Base-by-base conservation (phyloP, 2,329 filamentous ascomycete genomes). In the Xylaria digitata region DNA sequence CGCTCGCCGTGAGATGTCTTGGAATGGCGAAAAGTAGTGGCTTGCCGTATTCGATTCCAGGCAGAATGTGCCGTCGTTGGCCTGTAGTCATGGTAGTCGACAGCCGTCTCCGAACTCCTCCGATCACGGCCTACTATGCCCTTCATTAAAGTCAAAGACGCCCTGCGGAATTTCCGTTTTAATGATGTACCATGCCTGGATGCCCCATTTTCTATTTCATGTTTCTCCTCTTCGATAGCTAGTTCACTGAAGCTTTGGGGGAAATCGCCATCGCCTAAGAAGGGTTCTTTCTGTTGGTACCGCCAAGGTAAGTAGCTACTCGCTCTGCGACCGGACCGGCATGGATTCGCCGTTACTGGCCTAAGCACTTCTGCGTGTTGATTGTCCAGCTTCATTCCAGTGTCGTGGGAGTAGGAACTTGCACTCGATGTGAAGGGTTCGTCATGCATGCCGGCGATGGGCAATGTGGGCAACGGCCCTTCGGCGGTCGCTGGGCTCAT, bases 101-200 rank as follows among this genome's bases (percentile, higher is more conserved):
- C 68, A 64, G 67, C 74, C 56, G 75, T 66, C 54, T 77, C 76
- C 3, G 77, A 79, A 54, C 76, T 73, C 26, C 76, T 75, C n/a
- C 81, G 79, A 63, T 75, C 72, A 32, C 84, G 81, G 45, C 84
- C 79, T 7, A 86, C 83, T 37, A 88, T 82, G 37, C 82, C 83
- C 72, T 84, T 78, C 55, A 80, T 84, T 57, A 88, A 73, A 8
- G 85, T 86, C 59, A 86, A 72, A 2, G 87, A 89, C 0, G 86
- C 87, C 9, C 87, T 80, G 26, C 86, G 83, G 56, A 88, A 80
- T 68, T 84, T 85, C 54, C 83, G 82, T 74, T 83, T 86, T 63
- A 88, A 66, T 15, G 75, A 74, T 6, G 71, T 65, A 13, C 61
- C 68, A 17, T 71, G 67, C 42, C 56, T 70, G 15, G 61, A 61